Evolutionary conservation across 2,329 filamentous ascomycete species (phyloP), one percentile per base, ranked within the genome.

Genomic region (Trichoderma brevicompactum): DNA sequence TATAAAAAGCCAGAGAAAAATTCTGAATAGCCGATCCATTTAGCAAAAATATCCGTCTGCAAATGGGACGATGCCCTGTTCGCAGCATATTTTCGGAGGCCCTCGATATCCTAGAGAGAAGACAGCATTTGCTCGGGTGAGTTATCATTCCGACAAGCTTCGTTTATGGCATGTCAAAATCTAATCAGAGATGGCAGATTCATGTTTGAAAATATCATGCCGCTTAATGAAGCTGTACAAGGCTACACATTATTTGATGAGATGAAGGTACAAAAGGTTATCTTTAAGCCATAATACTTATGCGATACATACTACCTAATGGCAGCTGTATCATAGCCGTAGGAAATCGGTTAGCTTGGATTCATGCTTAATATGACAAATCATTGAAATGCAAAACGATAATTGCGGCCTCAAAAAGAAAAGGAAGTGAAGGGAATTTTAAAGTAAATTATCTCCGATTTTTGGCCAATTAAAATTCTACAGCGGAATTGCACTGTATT

Each of bases 1-100:
- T 5, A 8, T 28, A 43, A 50, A 46, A 13, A 70, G 7, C 2
- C 12, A 12, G 17, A 19, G 12, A 5, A 19, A 19, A 85, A 5
- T 7, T 28, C 23, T 28, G 23, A 28, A 28, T 3, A 3, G 23
- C 23, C 23, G 3, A 34, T 8, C 1, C 1, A 5, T 53, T 23
- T n/a, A 62, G 85, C 55, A 93, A 93, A 77, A 93, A 93, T 69
- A 70, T 93, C 66, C 86, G 84, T 50, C 71, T 92, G 38, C 89
- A 91, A 75, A 92, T 92, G 88, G 91, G 91, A 5, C 82, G 91
- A 64, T 93, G 90, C 73, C 90, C 90, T 2, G 90, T 93, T 13
- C 83, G 89, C 63, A 89, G 87, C 41, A 85, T 92, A 65, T 91
- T 92, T 70, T 78, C 83, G 12, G 82, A 89, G 66, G 87, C 90